Base-by-base conservation (phyloP, 2,329 filamentous ascomycete species). In the Aspergillus proliferans region DNA sequence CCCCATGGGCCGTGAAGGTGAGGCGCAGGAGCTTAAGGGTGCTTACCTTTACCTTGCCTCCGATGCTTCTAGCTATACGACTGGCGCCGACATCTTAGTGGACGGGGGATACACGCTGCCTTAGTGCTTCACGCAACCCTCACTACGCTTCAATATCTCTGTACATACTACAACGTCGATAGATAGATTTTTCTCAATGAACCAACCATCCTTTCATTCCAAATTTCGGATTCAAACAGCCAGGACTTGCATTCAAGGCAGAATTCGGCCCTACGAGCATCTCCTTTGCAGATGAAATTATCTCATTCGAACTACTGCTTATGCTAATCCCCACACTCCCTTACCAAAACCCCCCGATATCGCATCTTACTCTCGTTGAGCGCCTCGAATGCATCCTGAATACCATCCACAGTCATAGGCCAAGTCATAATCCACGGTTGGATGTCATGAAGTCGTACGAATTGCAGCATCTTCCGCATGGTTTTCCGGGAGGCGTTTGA, bases 21-120 rank as follows among this genome's bases (percentile, higher is more conserved):
- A 83, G 55, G 74, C 81, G 2, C 79, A 82, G 52, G 88, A 95
- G 74, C 76, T 94, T 58, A 91, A 92, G 74, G 89, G 87, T 19
- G 85, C 85, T 15, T 95, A 87, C 66, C 70, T 94, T 44, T 93
- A 90, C 69, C 75, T 94, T 49, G 86, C 87, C n/a, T 88, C 84
- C 10, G 88, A 94, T 69, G 88, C 88, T 4, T 81, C 85, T n/a
- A 87, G 82, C 47, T 94, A 89, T 71, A 89, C 85, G n/a, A 94
- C 88, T 7, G 88, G 83, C 0, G 76, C 80, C 8, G 85, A 90
- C 66, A 75, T 93, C 51, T 71, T 87, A 53, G 80, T 91, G 43
- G 88, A 93, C 65, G 87, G 87, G 51, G 86, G 86, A 48, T 89
- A 89, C 68, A 60, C 55, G 41, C 55, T 57, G 15, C 59, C 59